Evolutionary conservation across 2,329 filamentous ascomycete species (phyloP).

Genomic region (Tolypocladium inflatum): DNA sequence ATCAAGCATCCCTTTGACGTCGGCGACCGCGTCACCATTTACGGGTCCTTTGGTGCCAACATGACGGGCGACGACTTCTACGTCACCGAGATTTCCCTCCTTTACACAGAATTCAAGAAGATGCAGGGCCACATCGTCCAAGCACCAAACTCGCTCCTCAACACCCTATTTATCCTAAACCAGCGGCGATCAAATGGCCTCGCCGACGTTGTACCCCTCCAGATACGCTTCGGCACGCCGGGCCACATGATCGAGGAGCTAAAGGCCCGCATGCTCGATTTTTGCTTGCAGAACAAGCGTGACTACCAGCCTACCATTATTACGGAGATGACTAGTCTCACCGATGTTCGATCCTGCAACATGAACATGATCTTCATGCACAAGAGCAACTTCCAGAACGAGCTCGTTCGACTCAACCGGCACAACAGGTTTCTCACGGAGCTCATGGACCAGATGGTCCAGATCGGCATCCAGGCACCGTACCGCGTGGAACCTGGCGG

Average conservation of each 20-base stretch:
- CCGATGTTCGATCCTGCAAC: conserved; percentile 75
- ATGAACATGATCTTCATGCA: conserved; percentile 96
- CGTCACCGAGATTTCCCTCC: conserved; percentile 83
- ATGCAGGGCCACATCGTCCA: conserved; percentile 96
- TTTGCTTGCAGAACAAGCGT: conserved; percentile 75
- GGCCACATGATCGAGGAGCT: conserved; percentile 75
- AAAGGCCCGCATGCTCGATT: conserved; percentile 71
- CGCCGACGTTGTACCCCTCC: conserved; percentile 75
- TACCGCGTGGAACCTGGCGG: conserved; percentile 51
- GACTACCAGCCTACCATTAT: conserved; percentile 83
- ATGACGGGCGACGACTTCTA: conserved; percentile 88
- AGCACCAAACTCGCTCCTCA: conserved; percentile 88
- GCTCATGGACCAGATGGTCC: conserved; percentile 76
- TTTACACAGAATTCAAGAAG: conserved; percentile 98
- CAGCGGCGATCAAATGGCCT: conserved; percentile 82
- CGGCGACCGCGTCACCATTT: conserved; percentile 84
- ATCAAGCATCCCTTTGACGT: conserved; percentile 97
- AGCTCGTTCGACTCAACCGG: conserved; percentile 76
- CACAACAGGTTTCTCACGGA: conserved; percentile 94
- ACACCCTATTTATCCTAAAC: conserved; percentile 89
- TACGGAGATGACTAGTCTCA: conserved; percentile 71
- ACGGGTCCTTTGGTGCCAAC: conserved; percentile 75
- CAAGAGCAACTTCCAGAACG: conserved; percentile 95
- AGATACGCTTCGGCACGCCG: conserved; percentile 82
- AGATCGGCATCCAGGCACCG: conserved; percentile 78